Conservation (phyloP, 192 early-diverging fungal genomes). For the Dissophora ornata region DNA sequence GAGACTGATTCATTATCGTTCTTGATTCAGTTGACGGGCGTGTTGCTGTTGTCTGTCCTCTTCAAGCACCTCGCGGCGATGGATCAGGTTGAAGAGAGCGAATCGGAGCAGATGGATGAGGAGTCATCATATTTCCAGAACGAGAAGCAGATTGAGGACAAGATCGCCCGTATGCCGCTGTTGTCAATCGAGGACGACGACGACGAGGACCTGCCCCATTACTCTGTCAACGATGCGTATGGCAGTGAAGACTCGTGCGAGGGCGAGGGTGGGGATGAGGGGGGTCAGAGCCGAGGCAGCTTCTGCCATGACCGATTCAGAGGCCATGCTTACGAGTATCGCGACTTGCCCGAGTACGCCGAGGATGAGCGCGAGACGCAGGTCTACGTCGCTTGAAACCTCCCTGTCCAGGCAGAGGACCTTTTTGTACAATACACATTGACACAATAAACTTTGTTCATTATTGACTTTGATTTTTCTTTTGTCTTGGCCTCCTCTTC, state of each 20-base stretch:
- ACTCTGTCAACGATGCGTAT: slow-evolving; percentile 13
- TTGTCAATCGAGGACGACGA: slow-evolving; percentile 25
- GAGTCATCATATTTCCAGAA: slow-evolving; percentile 35
- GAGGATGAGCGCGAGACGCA: slow-evolving; percentile 25
- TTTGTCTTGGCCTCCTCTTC: not conserved
- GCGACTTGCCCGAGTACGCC: slow-evolving; percentile 17
- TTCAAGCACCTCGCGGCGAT: slow-evolving; percentile 33
- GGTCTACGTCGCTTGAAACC: slow-evolving; percentile 10
- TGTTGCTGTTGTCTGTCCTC: slow-evolving; percentile 35
- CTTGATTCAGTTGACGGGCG: slow-evolving; percentile 30
- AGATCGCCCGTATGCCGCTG: slow-evolving; percentile 17
- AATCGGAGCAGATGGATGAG: slow-evolving; percentile 15
- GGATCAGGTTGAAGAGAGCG: slow-evolving; percentile 8
- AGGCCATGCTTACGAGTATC: not conserved
- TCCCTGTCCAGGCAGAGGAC: too few relatives aligned
- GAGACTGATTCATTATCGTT: too few relatives aligned
- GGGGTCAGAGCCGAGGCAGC: not conserved
- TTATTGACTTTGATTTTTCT: not conserved
- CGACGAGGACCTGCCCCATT: slow-evolving; percentile 27
- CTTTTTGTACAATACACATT: too few relatives aligned
- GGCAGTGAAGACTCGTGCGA: slow-evolving; percentile 8
- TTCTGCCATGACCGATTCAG: not conserved
- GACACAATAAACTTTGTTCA: not conserved
- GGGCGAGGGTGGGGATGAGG: slow-evolving; percentile 13
- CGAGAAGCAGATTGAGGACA: slow-evolving; percentile 46